phyloP scores from a whole-genome alignment of 768 basidiomycete species.

The Galerina marginata region DNA sequence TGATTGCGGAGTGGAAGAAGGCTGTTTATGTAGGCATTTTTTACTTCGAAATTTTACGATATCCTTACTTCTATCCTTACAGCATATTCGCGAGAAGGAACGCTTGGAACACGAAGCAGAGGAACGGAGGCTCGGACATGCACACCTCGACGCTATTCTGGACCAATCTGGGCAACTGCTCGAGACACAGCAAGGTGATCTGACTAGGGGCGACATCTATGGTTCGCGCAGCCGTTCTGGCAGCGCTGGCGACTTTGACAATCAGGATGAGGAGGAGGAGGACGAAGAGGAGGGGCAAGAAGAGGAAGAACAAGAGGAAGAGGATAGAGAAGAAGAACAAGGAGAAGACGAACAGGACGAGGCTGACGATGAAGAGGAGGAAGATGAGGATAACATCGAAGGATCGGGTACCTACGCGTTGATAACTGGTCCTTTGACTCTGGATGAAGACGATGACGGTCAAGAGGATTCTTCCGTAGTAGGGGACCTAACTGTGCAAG shows the following conservation, averaged over 20 bases:
- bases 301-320: slow-evolving; percentile 35
- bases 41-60: slow-evolving; percentile 16
- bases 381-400: slow-evolving; percentile 12
- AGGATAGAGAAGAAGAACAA: slow-evolving; percentile 20
- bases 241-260: slow-evolving; percentile 44
- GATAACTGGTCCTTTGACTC: background rate
- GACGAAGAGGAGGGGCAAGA: slow-evolving; percentile 41
- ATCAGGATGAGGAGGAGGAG: slow-evolving; percentile 34
- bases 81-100: slow-evolving; percentile 80
- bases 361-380: slow-evolving; percentile 28
- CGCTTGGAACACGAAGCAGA: slow-evolving; percentile 71
- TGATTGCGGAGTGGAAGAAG: slow-evolving; percentile 85
- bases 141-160: slow-evolving; percentile 89
- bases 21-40: slow-evolving; percentile 73
- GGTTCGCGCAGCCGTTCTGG: slow-evolving; percentile 62
- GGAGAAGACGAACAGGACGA: slow-evolving; percentile 20
- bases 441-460: background rate
- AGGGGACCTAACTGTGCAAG: slow-evolving; percentile 12
- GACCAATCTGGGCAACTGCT: slow-evolving; percentile 88
- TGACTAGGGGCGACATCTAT: slow-evolving; percentile 54
- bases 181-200: slow-evolving; percentile 80
- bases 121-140: slow-evolving; percentile 77
- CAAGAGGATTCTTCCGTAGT: slow-evolving; percentile 11
- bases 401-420: slow-evolving; percentile 13
- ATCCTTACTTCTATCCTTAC: slow-evolving; percentile 5